A percentile compares a stretch with the other conserved stretches of the same genome.
phyloP scores from a whole-genome alignment of 352 stramenopile species.

The Pythium aristosporum region DNA sequence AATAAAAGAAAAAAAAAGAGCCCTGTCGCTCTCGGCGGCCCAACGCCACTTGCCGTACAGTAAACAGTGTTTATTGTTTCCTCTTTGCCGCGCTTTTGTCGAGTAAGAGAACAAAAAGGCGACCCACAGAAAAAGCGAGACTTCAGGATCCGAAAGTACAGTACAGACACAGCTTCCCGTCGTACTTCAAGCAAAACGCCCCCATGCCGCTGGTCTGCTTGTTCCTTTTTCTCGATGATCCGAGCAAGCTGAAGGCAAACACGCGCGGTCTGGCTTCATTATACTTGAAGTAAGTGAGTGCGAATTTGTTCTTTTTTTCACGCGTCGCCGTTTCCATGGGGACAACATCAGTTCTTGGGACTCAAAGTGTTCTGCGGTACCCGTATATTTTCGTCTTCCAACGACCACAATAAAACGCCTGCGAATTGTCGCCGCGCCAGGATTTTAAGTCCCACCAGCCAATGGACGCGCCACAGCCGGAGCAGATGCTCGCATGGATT shows the following conservation, averaged over 20 bases:
- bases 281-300: too few species aligned
- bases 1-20: background rate
- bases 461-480: slow-evolving; percentile 12
- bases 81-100: background rate
- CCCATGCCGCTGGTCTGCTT: too few species aligned
- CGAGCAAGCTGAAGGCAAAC: too few species aligned
- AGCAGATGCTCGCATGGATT: slow-evolving; percentile 23
- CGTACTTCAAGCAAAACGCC: too few species aligned
- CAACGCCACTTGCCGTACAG: too few species aligned
- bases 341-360: too few species aligned
- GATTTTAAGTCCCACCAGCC: slow-evolving; percentile 26
- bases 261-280: too few species aligned
- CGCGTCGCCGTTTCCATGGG: too few species aligned
- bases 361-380: too few species aligned
- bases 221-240: too few species aligned
- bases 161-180: too few species aligned
- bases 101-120: slow-evolving; percentile 7
- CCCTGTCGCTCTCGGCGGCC: slow-evolving; percentile 14
- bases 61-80: background rate
- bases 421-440: slow-evolving; percentile 11
- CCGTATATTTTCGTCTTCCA: background rate
- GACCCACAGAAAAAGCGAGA: slow-evolving; percentile 4
- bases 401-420: background rate
- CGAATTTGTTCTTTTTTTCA: too few species aligned
- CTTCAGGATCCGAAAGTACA: background rate